These are phyloP conservation scores for Conringia planisiliqua DNA, from an alignment of 345 rosid species.

Conservation along the genomic window DNA sequence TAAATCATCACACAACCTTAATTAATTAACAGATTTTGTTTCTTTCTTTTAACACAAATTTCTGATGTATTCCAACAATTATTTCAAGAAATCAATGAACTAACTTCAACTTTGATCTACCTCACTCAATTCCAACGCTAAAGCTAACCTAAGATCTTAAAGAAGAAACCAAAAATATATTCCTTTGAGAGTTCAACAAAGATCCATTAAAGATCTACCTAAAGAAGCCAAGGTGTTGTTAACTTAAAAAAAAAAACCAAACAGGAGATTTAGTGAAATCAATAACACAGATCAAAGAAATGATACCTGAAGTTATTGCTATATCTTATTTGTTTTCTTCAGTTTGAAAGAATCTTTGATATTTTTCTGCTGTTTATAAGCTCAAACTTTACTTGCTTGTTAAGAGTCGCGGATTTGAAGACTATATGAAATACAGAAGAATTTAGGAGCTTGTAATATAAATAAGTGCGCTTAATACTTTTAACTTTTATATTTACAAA, in stretches of 20 bases:
- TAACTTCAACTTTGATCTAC: neutral
- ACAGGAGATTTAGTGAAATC: neutral
- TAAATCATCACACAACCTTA: neutral
- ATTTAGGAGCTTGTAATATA: neutral
- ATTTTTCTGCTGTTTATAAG: neutral
- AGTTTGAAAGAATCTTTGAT: neutral
- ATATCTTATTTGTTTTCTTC: neutral
- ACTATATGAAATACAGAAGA: neutral
- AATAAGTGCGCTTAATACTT: neutral
- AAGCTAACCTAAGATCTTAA: neutral
- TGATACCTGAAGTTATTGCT: neutral
- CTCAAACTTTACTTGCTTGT: neutral
- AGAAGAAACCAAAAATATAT: neutral
- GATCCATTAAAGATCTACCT: neutral
- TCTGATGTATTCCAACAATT: neutral
- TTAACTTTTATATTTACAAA: neutral
- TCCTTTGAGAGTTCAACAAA: neutral
- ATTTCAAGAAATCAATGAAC: neutral
- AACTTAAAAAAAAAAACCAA: neutral
- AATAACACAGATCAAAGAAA: neutral
- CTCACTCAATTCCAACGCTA: neutral
- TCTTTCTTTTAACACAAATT: neutral
- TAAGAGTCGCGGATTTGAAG: neutral
- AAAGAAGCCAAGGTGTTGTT: neutral
- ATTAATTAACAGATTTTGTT: neutral